Percentiles rank a stretch among this genome's conserved stretches.
phyloP scores from a whole-genome alignment of 2,329 filamentous ascomycete genomes.

The Teratosphaeria zuluensis region DNA sequence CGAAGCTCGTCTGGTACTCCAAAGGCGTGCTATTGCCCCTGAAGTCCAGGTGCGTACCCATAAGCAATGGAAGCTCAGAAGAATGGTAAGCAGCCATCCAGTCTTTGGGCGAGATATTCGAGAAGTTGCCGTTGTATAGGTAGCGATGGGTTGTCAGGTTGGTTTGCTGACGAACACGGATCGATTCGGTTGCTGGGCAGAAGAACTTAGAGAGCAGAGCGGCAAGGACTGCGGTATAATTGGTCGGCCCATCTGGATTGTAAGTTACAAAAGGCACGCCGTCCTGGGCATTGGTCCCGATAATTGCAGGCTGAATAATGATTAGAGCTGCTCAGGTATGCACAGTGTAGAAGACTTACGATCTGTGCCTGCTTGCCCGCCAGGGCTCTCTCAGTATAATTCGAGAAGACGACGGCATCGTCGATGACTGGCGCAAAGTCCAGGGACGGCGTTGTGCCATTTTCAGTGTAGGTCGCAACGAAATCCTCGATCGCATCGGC shows the following conservation, averaged over 20 bases:
- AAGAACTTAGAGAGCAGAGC: constrained; percentile 20
- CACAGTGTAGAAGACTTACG: background rate
- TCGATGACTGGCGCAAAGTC: constrained; percentile 4
- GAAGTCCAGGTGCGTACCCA: constrained; percentile 28
- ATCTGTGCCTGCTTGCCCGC: constrained; percentile 14
- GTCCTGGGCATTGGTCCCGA: constrained; percentile 26
- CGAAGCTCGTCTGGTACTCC: constrained; percentile 22
- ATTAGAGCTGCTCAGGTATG: constrained; percentile 3
- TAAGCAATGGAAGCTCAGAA: constrained; percentile 29
- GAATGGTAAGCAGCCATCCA: constrained; percentile 38
- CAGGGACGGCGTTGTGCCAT: constrained; percentile 17
- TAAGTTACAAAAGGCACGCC: constrained; percentile 24
- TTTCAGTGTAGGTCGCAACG: constrained; percentile 22
- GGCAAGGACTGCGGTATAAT: constrained; percentile 11
- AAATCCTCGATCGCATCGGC: constrained; percentile 23
- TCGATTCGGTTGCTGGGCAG: constrained; percentile 24
- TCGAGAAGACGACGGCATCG: constrained; percentile 20
- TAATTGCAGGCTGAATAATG: constrained; percentile 21
- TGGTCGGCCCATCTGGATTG: constrained; percentile 1
- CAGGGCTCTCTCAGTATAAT: constrained; percentile 25
- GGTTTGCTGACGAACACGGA: constrained; percentile 15
- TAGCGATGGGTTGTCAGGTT: constrained; percentile 27
- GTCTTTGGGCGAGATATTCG: constrained; percentile 29
- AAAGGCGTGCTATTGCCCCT: constrained; percentile 13
- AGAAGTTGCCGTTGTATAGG: constrained; percentile 30